Base-by-base conservation (phyloP, 2,329 filamentous ascomycete species). In the Penicillium sp. region DNA sequence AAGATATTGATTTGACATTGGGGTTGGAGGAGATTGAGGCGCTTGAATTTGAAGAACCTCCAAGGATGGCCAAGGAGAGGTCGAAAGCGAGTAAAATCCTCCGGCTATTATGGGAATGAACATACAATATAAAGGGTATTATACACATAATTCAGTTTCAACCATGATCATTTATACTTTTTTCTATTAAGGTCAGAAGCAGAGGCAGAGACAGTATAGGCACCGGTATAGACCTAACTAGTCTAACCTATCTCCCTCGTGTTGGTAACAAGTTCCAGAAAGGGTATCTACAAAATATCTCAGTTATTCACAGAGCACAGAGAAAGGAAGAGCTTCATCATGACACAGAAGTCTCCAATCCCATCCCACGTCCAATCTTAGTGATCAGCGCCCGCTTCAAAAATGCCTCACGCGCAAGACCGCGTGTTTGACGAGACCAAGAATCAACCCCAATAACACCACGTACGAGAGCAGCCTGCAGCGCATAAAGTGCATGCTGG, bases 401-500 rank as follows among this genome's bases (percentile, higher is more conserved):
- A 61, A 81, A 80, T 13, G 76, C 78, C 65, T 81, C 79, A n/a
- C 79, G 68, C 1, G 78, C 78, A 26, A 81, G 63, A 45, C 78
- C 76, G 33, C 79, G 72, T 7, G 77, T 80, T 65, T 78, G 73
- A 43, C 77, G 73, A 4, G 75, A 77, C 79, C 79, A 81, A 2
- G 77, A 75, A 45, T 80, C 78, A 3, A 76, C 69, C 0, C 75
- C 75, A 53, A 79, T 78, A 43, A 78, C 72, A 10, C 77, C 78
- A 49, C 76, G 75, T 37, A 77, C 77, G 19, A 80, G 69, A 14
- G 72, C 79, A 45, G 73, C 72, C 59, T 78, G 80, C 56, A 79
- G 68, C 16, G 77, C 88, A 69, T 95, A 96, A 61, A 98, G 86
- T 3, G 92, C 90, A 72, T 97, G 93, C 31, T 89, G 89, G 48